phyloP scores from a whole-genome alignment of 768 basidiomycete genomes.

The Mrakia gelida region DNA sequence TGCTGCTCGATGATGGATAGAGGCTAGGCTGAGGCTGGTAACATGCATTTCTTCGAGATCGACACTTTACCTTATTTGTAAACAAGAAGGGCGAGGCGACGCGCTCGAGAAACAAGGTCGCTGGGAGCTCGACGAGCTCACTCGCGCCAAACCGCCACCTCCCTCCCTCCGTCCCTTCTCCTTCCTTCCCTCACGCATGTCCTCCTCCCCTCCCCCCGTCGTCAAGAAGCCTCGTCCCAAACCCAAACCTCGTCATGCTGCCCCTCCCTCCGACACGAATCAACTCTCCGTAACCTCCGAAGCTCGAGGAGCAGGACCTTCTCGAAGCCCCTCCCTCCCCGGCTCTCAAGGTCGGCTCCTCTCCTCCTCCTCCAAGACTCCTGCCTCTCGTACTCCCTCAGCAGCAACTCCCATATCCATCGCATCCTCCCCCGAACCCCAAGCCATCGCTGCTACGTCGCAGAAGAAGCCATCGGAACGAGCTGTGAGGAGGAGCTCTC shows the following conservation, averaged over 20 bases:
- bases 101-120: too few species aligned
- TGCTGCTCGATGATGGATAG: too few species aligned
- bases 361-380: background rate
- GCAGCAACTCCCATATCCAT: background rate
- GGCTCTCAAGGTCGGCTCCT: background rate
- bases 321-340: conserved; percentile 3
- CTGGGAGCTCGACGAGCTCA: background rate
- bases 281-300: background rate
- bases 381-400: background rate
- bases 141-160: background rate
- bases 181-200: background rate
- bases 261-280: background rate
- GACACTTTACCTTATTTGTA: too few species aligned
- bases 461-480: background rate
- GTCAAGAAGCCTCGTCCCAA: conserved; percentile 1
- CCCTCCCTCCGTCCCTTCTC: background rate
- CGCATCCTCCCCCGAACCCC: background rate
- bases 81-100: too few species aligned
- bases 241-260: conserved; percentile 1
- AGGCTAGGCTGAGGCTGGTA: too few species aligned
- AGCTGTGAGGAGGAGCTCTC: background rate
- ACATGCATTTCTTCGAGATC: too few species aligned
- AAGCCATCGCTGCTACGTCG: background rate
- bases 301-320: background rate
- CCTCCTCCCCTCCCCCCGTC: background rate